These are phyloP conservation scores for Acanthochlamys bracteata DNA, from an alignment of 106 monocot species.

Conservation along the genomic window DNA sequence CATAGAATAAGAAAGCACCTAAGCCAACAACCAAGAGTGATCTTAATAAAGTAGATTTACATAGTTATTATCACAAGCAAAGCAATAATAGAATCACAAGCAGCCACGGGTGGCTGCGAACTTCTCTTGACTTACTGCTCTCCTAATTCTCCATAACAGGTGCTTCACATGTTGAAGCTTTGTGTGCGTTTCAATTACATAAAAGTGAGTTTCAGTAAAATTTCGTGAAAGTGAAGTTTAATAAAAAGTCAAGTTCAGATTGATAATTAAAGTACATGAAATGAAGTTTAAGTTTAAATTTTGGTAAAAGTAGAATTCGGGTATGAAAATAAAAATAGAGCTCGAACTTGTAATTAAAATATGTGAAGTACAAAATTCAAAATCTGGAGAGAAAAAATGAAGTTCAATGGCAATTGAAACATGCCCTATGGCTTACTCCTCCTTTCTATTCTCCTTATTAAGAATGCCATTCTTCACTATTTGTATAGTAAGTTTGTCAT, in stretches of 20 bases:
- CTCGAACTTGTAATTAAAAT: too few relatives aligned
- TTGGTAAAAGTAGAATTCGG: too few relatives aligned
- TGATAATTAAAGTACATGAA: too few relatives aligned
- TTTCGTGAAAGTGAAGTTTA: too few relatives aligned
- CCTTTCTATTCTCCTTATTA: neutral
- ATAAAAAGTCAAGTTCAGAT: too few relatives aligned
- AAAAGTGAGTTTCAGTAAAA: too few relatives aligned
- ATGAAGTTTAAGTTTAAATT: too few relatives aligned
- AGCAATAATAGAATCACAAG: neutral
- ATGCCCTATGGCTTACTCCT: neutral
- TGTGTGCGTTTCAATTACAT: neutral
- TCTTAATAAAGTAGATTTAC: neutral
- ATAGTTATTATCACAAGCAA: neutral
- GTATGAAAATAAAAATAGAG: too few relatives aligned
- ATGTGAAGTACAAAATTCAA: too few relatives aligned
- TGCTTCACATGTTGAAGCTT: neutral
- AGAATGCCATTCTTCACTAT: neutral
- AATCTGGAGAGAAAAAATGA: too few relatives aligned
- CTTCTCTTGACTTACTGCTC: neutral
- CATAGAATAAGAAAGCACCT: neutral
- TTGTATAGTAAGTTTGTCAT: neutral
- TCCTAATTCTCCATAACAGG: neutral
- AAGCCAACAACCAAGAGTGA: neutral
- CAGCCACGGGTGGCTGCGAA: too few relatives aligned
- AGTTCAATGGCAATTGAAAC: neutral